phyloP scores from a whole-genome alignment of 2,329 filamentous ascomycete species.

The Aureobasidium sp. region DNA sequence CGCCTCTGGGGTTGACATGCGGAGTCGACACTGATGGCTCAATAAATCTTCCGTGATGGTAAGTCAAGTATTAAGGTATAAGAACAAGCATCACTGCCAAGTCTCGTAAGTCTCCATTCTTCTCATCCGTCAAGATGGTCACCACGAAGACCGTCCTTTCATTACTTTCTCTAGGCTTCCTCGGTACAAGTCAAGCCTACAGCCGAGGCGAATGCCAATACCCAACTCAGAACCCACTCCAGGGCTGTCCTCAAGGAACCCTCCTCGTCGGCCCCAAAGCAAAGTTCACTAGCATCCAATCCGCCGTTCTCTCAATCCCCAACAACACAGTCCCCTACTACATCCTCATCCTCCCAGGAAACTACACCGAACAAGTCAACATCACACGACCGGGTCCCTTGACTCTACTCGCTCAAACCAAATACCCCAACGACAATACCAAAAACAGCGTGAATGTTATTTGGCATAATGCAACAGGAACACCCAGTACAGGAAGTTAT shows the following conservation, averaged over 20 bases:
- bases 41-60: conserved; percentile 3
- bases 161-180: conserved; percentile 11
- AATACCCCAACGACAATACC: conserved; percentile 50
- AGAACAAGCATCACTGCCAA: conserved; percentile 20
- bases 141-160: background rate
- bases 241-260: conserved; percentile 42
- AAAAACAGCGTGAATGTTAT: conserved; percentile 62
- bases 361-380: conserved; percentile 71
- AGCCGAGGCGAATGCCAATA: conserved; percentile 37
- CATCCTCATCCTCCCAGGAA: conserved; percentile 67
- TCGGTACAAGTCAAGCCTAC: conserved; percentile 14
- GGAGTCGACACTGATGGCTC: conserved; percentile 8
- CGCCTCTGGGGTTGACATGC: conserved; percentile 14
- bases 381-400: conserved; percentile 68
- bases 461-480: conserved; percentile 63
- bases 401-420: conserved; percentile 66
- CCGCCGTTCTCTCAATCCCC: conserved; percentile 52
- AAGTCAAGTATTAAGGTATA: background rate
- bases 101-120: background rate
- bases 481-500: conserved; percentile 42
- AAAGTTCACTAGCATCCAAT: conserved; percentile 47
- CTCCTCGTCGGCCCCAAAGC: conserved; percentile 32
- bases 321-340: conserved; percentile 52
- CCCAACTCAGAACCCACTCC: conserved; percentile 39
- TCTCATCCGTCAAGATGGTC: conserved; percentile 3